Conservation (phyloP, 2,329 filamentous ascomycete species). For the Alternaria tenuissima region DNA sequence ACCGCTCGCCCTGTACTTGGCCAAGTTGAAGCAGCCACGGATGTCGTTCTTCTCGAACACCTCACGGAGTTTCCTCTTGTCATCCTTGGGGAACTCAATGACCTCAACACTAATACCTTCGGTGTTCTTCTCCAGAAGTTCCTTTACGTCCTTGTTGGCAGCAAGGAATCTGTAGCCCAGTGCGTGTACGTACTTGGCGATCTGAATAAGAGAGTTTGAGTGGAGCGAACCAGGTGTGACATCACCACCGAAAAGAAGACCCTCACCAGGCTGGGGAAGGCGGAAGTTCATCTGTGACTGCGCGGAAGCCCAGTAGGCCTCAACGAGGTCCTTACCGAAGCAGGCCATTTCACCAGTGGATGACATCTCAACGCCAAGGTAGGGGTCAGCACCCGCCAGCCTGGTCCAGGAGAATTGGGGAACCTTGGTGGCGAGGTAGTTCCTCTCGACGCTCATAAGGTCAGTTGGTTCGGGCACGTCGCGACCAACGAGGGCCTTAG, state of each 20-base stretch:
- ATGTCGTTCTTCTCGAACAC: conserved; percentile 98
- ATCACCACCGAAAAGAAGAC: conserved; percentile 93
- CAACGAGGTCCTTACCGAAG: conserved; percentile 94
- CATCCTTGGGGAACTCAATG: conserved; percentile 95
- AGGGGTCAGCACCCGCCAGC: conserved; percentile 94
- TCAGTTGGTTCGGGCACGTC: conserved; percentile 85
- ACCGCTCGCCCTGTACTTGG: conserved; percentile 82
- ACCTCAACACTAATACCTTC: conserved; percentile 81
- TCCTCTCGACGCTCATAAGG: conserved; percentile 85
- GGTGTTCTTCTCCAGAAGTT: conserved; percentile 76
- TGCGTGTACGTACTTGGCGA: conserved; percentile 86
- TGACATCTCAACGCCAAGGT: conserved; percentile 97
- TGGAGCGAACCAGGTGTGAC: conserved; percentile 54
- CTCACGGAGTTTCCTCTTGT: conserved; percentile 92
- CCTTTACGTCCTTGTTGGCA: conserved; percentile 81
- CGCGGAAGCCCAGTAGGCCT: conserved; percentile 96
- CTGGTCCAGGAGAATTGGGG: conserved; percentile 99
- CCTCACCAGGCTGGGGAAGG: conserved; percentile 91
- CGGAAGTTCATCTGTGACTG: conserved; percentile 99
- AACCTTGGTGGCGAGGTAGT: conserved; percentile 97
- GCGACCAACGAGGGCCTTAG: conserved; percentile 86
- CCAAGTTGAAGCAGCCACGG: conserved; percentile 93
- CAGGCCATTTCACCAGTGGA: conserved; percentile 98
- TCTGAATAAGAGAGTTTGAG: conserved; percentile 74
- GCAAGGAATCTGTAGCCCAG: conserved; percentile 96